phyloP scores from a whole-genome alignment of 1,139 yeast genomes.

The Hanseniaspora uvarum region DNA sequence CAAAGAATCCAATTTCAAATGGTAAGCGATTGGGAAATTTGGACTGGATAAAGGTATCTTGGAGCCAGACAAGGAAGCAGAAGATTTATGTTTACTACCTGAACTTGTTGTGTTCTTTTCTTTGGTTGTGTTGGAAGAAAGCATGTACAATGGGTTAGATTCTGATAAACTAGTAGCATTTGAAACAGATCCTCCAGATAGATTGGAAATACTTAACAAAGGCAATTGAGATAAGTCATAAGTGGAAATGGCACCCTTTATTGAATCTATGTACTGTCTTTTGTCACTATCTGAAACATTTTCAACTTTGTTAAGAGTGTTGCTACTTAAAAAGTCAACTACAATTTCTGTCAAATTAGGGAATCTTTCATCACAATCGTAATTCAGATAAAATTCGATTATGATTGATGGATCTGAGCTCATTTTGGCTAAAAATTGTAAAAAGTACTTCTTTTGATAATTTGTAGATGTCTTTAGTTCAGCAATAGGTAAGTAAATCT shows the following conservation, averaged over 20 bases:
- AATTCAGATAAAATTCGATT: conserved; percentile 85
- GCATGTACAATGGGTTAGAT: not conserved
- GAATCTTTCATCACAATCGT: conserved; percentile 80
- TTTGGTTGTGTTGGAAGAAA: conserved; percentile 1
- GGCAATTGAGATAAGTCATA: conserved; percentile 68
- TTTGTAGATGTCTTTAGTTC: conserved; percentile 85
- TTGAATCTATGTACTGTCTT: conserved; percentile 52
- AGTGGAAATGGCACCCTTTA: conserved; percentile 54
- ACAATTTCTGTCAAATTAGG: conserved; percentile 79
- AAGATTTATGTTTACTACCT: conserved; percentile 23
- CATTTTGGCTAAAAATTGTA: conserved; percentile 65
- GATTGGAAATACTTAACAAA: conserved; percentile 58
- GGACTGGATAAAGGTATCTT: conserved; percentile 35
- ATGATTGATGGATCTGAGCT: conserved; percentile 84
- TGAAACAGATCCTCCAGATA: conserved; percentile 27
- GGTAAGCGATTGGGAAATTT: conserved; percentile 66
- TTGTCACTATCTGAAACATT: conserved; percentile 56
- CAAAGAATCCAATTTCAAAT: conserved; percentile 71
- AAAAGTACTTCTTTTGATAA: conserved; percentile 81
- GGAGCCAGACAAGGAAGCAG: conserved; percentile 50
- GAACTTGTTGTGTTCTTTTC: conserved; percentile 21
- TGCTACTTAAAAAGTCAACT: conserved; percentile 64
- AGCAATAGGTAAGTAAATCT: conserved; percentile 85
- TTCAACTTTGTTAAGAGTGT: conserved; percentile 63
- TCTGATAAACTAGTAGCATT: conserved; percentile 8